These are phyloP conservation scores for Dendrocalamus sinicus DNA, from an alignment of 176 grass and related monocot species.

Conservation along the genomic window DNA sequence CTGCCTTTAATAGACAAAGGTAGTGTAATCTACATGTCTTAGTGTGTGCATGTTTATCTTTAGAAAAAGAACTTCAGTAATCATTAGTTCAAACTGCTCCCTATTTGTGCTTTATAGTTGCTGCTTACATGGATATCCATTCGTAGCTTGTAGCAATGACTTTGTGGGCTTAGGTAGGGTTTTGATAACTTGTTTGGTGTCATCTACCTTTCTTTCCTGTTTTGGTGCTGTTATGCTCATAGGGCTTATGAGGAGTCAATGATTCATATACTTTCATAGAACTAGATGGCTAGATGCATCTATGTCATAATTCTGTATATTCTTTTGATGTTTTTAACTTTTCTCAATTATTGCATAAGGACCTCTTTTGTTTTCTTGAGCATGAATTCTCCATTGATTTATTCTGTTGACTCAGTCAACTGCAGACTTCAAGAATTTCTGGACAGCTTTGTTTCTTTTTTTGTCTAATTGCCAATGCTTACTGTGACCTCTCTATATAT, in stretches of 20 bases:
- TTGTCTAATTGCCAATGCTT: too few relatives aligned
- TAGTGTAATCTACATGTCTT: neutral
- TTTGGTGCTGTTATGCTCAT: neutral
- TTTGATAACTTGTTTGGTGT: neutral
- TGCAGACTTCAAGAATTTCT: too few relatives aligned
- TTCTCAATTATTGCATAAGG: too few relatives aligned
- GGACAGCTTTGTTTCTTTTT: too few relatives aligned
- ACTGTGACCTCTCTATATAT: too few relatives aligned
- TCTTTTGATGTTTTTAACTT: too few relatives aligned
- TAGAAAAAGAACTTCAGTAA: neutral
- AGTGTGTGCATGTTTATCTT: neutral
- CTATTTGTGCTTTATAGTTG: neutral
- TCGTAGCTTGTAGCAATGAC: neutral
- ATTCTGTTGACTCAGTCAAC: too few relatives aligned
- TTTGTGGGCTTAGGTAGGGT: neutral
- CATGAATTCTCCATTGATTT: too few relatives aligned
- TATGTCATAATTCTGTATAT: too few relatives aligned
- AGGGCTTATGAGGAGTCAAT: neutral
- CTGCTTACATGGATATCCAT: neutral
- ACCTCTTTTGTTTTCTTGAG: too few relatives aligned
- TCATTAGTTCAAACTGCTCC: neutral
- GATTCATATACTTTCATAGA: neutral
- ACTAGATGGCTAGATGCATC: too few relatives aligned
- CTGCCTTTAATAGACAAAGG: neutral
- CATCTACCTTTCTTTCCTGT: neutral